Evolutionary conservation across 768 basidiomycete species (phyloP).

Genomic region (Rhizopogon vesiculosus): DNA sequence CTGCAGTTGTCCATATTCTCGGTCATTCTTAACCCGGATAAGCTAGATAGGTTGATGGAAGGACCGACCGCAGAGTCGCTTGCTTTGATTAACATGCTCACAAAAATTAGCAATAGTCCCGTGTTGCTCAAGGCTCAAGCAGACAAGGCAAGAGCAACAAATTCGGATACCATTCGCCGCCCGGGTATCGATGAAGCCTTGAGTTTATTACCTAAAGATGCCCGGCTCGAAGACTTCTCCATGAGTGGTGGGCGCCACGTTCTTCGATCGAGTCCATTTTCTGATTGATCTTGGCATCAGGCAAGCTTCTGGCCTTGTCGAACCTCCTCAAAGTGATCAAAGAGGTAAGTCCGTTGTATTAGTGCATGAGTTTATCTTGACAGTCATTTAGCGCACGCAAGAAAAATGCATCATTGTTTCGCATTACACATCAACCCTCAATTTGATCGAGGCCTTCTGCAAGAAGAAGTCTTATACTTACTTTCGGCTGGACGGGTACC

Average conservation of each 20-base stretch:
- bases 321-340: constrained; percentile 57
- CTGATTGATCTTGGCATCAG: constrained; percentile 33
- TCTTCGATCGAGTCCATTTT: neutral
- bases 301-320: constrained; percentile 68
- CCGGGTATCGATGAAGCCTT: constrained; percentile 56
- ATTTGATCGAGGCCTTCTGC: constrained; percentile 87
- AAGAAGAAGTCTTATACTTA: constrained; percentile 70
- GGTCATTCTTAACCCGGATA: constrained; percentile 68
- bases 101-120: constrained; percentile 92
- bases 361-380: neutral
- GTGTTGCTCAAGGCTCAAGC: constrained; percentile 78
- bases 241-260: constrained; percentile 65
- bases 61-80: constrained; percentile 74
- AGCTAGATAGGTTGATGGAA: constrained; percentile 63
- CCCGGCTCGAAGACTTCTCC: constrained; percentile 63
- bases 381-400: constrained; percentile 52
- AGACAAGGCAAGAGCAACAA: constrained; percentile 50
- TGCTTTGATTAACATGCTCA: constrained; percentile 72
- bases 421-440: constrained; percentile 94
- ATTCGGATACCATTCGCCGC: constrained; percentile 36
- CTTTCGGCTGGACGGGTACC: constrained; percentile 84
- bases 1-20: constrained; percentile 79
- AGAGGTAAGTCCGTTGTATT: constrained; percentile 35
- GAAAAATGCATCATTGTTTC: constrained; percentile 97
- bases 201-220: constrained; percentile 53